Conservation (phyloP, 257 asterid species). For the Nicotiana tomentosiformis region DNA sequence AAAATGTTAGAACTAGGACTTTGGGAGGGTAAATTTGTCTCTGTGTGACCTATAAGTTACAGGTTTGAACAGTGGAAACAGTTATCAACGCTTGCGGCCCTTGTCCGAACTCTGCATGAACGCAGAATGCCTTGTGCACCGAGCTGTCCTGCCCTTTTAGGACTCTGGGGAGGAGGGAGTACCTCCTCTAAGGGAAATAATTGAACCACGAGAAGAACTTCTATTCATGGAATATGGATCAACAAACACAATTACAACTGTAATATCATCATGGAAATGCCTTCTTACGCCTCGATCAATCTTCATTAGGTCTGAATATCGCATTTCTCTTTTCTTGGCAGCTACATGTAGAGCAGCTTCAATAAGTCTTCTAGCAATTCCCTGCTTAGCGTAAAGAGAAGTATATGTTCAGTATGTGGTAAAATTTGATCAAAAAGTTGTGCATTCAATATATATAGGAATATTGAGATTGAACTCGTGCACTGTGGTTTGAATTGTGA, state of each 20-base stretch:
- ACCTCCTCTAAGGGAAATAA: slow-evolving; percentile 47
- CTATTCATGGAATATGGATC: slow-evolving; percentile 36
- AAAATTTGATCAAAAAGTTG: not conserved
- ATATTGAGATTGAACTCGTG: not conserved
- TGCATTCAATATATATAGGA: not conserved
- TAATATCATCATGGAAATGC: slow-evolving; percentile 93
- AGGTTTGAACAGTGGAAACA: too few species aligned
- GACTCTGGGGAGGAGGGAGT: slow-evolving; percentile 25
- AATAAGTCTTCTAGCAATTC: slow-evolving; percentile 66
- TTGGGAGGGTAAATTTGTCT: not conserved
- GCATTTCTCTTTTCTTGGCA: slow-evolving; percentile 93
- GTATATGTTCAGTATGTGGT: not conserved
- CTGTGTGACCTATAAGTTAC: too few species aligned
- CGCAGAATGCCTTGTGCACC: too few species aligned
- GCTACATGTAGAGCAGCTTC: slow-evolving; percentile 74
- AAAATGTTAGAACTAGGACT: slow-evolving; percentile 18
- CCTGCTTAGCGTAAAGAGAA: slow-evolving; percentile 35
- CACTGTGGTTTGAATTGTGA: not conserved
- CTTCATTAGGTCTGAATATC: slow-evolving; percentile 81
- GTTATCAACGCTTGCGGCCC: too few species aligned
- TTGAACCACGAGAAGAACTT: slow-evolving; percentile 19
- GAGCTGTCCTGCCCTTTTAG: not conserved
- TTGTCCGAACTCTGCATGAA: too few species aligned
- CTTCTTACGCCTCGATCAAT: slow-evolving; percentile 86
- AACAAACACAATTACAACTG: slow-evolving; percentile 64